Evolutionary conservation across 768 basidiomycete genomes (phyloP).

Genomic region (Calocybe cyanea): DNA sequence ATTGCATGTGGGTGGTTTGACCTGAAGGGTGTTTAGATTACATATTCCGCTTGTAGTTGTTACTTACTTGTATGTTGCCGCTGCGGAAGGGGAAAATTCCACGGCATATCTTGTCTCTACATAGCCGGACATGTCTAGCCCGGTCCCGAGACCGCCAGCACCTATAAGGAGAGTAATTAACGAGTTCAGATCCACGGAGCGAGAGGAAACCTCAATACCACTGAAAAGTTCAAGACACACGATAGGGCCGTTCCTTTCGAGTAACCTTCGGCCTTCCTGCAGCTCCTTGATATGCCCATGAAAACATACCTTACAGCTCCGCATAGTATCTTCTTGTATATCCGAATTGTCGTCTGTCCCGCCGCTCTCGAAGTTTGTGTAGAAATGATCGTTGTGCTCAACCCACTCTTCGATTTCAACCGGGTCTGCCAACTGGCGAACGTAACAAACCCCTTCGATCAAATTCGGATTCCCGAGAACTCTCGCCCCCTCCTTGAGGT

Average conservation of each 20-base stretch:
- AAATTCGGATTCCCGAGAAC: slow-evolving; percentile 28
- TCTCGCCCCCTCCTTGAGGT: slow-evolving; percentile 26
- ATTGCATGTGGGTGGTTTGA: slow-evolving; percentile 55
- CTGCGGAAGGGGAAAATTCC: slow-evolving; percentile 61
- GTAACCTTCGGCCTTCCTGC: slow-evolving; percentile 24
- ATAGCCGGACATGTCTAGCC: slow-evolving; percentile 57
- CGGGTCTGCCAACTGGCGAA: slow-evolving; percentile 31
- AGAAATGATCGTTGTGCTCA: slow-evolving; percentile 55
- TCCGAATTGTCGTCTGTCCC: slow-evolving; percentile 11
- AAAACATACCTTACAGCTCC: slow-evolving; percentile 38
- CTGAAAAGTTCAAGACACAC: slow-evolving; percentile 66
- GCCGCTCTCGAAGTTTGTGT: slow-evolving; percentile 36
- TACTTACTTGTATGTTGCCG: slow-evolving; percentile 55
- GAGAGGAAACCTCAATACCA: slow-evolving; percentile 35
- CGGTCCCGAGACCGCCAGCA: slow-evolving; percentile 72
- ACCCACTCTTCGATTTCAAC: slow-evolving; percentile 45
- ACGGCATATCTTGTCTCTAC: slow-evolving; percentile 68
- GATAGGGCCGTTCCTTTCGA: slow-evolving; percentile 39
- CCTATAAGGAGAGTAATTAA: slow-evolving; percentile 34
- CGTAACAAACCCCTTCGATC: slow-evolving; percentile 55
- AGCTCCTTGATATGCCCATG: slow-evolving; percentile 27
- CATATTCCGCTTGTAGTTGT: background rate
- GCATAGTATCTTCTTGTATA: slow-evolving; percentile 23
- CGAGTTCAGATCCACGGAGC: no score
- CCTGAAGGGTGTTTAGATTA: slow-evolving; percentile 29